Base-by-base conservation (phyloP, 2,329 filamentous ascomycete genomes). In the Alternaria panax region DNA sequence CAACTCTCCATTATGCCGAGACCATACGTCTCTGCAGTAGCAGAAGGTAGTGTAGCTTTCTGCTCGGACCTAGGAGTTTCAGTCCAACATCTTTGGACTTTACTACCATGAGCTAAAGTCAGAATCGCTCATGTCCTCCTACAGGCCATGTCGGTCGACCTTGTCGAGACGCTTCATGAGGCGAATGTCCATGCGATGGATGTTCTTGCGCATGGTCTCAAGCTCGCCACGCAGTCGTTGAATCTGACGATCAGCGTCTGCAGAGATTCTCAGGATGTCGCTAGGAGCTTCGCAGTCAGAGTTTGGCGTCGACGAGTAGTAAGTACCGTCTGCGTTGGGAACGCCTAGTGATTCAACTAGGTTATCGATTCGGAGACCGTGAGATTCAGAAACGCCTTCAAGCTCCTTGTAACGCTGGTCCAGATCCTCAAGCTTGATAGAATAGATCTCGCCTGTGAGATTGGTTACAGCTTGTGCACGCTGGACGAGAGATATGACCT, bases 271-370 rank as follows among this genome's bases (percentile, higher is more conserved):
- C 8, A 38, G 38, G 7, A 59, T 22, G 8, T 45, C 22, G 16
- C 51, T 38, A 30, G 42, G 42, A 18, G 41, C 9, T 28, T 54
- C 24, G 12, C 34, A 20, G 18, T 42, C 38, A 3, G 32, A 36
- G 4, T 46, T 38, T 14, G 51, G 30, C 12, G 7, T 32, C 5
- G 62, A 30, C 1, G 36, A 38, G 40, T 59, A 65, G 58, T 68
- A 72, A 7, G 50, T 58, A 4, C 71, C 70, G 7, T 70, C 14
- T n/a, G 54, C 55, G 34, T 72, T 69, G 3, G 71, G 66, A 22
- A 62, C 60, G 12, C 69, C 70, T 5, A 73, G 63, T 32, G 65
- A 54, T 18, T 72, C 70, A 16, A 70, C 70, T 1, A 74, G 24
- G 20, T 67, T 69, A 38, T 73, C 67, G 40, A 72, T 64, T 45